Percentiles rank a stretch among this genome's conserved stretches.
These are phyloP conservation scores for Bacidia gigantensis DNA, from an alignment of 495 filamentous ascomycete genomes.

Conservation along the genomic window DNA sequence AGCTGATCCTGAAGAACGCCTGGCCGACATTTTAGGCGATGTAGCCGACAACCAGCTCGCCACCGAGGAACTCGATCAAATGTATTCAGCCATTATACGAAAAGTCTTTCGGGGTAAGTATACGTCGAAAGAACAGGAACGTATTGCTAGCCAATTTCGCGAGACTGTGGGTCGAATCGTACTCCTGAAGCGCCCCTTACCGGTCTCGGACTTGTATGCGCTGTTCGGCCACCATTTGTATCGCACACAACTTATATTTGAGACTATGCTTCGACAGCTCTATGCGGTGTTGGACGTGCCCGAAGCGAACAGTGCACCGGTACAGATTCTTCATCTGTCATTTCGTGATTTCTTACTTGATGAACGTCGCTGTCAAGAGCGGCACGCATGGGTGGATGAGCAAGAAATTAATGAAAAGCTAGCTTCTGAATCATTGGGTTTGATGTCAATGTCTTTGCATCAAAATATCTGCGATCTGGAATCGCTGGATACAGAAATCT, in stretches of 20 bases:
- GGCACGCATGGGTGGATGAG: conserved; percentile 27
- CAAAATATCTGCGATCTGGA: conserved; percentile 28
- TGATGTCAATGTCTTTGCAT: conserved; percentile 23
- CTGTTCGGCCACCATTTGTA: background rate
- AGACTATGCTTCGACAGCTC: background rate
- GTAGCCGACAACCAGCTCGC: background rate
- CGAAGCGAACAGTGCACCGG: conserved; percentile 12
- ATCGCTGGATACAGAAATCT: conserved; percentile 18
- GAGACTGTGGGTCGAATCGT: conserved; percentile 9
- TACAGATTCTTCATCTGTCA: conserved; percentile 35
- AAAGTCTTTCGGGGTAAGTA: background rate
- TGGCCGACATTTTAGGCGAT: background rate
- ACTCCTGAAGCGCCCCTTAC: background rate
- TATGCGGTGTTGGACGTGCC: conserved; percentile 11
- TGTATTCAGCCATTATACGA: conserved; percentile 6
- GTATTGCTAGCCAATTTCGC: conserved; percentile 3
- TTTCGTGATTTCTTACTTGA: conserved; percentile 40
- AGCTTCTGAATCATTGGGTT: conserved; percentile 22
- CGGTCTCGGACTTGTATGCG: background rate
- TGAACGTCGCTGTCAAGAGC: conserved; percentile 18
- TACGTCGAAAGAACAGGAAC: background rate
- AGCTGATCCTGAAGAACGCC: conserved; percentile 1
- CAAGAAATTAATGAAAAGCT: conserved; percentile 26
- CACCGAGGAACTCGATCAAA: background rate
- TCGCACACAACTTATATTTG: background rate